Evolutionary conservation across 2,329 filamentous ascomycete genomes (phyloP), one percentile per base, ranked within the genome.

Genomic region (Aspergillus ustus): DNA sequence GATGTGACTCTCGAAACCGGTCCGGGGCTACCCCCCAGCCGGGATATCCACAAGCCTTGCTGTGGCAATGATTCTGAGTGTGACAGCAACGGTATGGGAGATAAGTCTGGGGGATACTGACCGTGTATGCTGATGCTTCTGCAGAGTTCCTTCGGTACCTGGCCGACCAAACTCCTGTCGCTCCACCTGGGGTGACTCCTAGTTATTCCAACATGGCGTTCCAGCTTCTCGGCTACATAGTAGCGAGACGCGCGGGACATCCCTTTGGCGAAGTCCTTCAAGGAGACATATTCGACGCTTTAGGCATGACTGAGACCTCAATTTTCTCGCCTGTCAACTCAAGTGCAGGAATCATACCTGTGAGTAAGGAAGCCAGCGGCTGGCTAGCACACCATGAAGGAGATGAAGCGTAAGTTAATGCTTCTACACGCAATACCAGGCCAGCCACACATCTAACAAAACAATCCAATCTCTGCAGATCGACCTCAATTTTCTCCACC

Each of bases 401-500:
- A 43, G 49, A 37, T 7, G 25, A 50, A 34, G 37, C 59, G 53
- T 57, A 53, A 22, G 57, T 29, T 3, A 15, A 40, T 40, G 2
- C 11, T 40, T 40, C 34, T 40, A 11, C 34, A 40, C 34, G 34
- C 34, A 40, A 15, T 17, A n/a, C 4, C 34, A 15, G 15, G 6
- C 15, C 11, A 15, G 34, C 11, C 13, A 40, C 5, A 15, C 34
- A 40, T 11, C 11, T 40, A 15, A 40, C 34, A 40, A 15, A 5
- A 15, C 9, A 15, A 40, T 13, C 34, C 34, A 11, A 15, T 15
- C 6, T 20, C 50, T 61, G 44, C 15, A 69, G 67, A 40, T 63
- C 73, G 9, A 76, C 71, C 9, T 75, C 74, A 2, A 50, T 78
- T 13, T 78, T 75, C 66, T 71, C 72, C 25, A 73, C 72, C 1